Conservation (phyloP, 2,329 filamentous ascomycete genomes). For the Aspergillus udagawae region DNA sequence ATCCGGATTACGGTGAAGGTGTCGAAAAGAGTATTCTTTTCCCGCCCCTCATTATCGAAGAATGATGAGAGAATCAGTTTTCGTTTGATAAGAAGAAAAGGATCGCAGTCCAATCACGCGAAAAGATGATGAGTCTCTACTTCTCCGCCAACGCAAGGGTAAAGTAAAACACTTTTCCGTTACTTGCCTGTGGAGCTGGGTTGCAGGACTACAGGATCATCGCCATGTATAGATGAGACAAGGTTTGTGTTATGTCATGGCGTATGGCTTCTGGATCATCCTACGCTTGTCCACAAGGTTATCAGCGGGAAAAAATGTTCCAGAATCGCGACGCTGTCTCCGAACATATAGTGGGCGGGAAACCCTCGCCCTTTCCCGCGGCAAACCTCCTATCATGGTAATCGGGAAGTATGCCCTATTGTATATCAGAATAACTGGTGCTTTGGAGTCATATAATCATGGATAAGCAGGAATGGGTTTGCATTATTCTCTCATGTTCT, state of each 20-base stretch:
- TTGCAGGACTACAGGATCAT: conserved; percentile 13
- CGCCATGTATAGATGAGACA: conserved; percentile 1
- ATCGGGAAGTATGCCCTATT: conserved; percentile 17
- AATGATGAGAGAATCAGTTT: conserved; percentile 23
- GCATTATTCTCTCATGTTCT: conserved; percentile 8
- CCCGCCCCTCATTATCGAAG: conserved; percentile 42
- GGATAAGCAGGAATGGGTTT: conserved; percentile 10
- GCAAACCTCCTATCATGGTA: conserved; percentile 23
- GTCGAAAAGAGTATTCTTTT: conserved; percentile 49
- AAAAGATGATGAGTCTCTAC: conserved; percentile 11
- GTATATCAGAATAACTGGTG: conserved; percentile 28
- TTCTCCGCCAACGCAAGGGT: conserved; percentile 17
- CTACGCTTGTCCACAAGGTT: conserved; percentile 24
- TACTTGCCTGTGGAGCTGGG: conserved; percentile 16
- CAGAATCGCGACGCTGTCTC: conserved; percentile 20
- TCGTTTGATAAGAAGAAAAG: conserved; percentile 28
- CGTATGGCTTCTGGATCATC: conserved; percentile 18
- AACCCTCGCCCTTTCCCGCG: conserved; percentile 32
- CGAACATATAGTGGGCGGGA: conserved; percentile 26
- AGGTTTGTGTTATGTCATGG: conserved; percentile 22
- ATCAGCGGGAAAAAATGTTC: conserved; percentile 25
- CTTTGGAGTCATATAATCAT: conserved; percentile 21
- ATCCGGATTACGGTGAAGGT: conserved; percentile 64
- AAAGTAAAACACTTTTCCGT: conserved; percentile 17
- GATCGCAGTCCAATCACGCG: conserved; percentile 17